A percentile compares a stretch with the other conserved stretches of the same genome.
Evolutionary conservation across 306 rosid genomes (phyloP).

Genomic region (Pterocarpus macrocarpus): DNA sequence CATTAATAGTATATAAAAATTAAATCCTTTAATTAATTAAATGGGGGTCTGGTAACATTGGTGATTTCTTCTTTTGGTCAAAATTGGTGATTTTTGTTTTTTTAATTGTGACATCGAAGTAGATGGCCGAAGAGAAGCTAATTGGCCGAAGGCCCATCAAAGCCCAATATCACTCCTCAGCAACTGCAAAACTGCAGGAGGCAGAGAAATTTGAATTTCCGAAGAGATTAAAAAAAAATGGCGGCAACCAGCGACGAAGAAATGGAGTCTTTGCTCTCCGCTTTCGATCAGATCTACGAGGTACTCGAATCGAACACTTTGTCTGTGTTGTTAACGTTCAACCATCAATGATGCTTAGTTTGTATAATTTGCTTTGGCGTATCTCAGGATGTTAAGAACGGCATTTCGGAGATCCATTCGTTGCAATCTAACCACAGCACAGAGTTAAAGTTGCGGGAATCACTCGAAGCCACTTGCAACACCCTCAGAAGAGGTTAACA

Average conservation of each 20-base stretch:
- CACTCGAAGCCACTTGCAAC: slow-evolving; percentile 60
- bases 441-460: slow-evolving; percentile 68
- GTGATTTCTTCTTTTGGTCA: no score
- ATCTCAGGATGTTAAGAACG: slow-evolving; percentile 64
- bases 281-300: slow-evolving; percentile 70
- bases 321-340: background rate
- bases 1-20: no score
- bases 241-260: slow-evolving; percentile 72
- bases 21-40: no score
- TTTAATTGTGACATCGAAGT: no score
- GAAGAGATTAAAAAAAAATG: slow-evolving; percentile 47
- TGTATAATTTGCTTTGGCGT: background rate
- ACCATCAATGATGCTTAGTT: background rate
- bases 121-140: no score
- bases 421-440: slow-evolving; percentile 53
- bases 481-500: slow-evolving; percentile 61
- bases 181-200: background rate
- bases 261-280: slow-evolving; percentile 65
- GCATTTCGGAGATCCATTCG: slow-evolving; percentile 60
- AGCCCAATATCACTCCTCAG: no score
- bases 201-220: background rate
- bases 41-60: no score
- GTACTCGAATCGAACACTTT: slow-evolving; percentile 31
- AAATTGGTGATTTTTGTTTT: no score
- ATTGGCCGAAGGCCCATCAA: no score